phyloP scores from a whole-genome alignment of 495 filamentous ascomycete genomes.

The Penicillium taxi region DNA sequence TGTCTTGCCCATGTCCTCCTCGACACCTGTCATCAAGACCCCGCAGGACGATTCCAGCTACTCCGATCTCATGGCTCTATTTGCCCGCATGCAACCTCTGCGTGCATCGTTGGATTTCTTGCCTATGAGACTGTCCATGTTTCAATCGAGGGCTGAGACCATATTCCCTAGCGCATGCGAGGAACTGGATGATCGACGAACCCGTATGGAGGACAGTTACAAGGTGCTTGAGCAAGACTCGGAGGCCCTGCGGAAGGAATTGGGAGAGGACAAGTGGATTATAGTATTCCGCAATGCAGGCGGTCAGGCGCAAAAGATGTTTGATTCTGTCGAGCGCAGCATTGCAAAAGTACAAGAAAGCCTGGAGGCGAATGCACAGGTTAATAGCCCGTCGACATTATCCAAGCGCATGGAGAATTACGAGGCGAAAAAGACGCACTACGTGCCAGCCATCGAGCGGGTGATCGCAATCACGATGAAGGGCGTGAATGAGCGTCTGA shows the following conservation, averaged over 20 bases:
- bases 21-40: conserved; percentile 46
- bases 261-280: conserved; percentile 93
- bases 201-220: conserved; percentile 66
- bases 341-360: conserved; percentile 74
- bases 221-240: conserved; percentile 79
- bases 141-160: conserved; percentile 63
- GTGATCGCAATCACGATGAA: conserved; percentile 87
- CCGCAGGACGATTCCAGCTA: conserved; percentile 70
- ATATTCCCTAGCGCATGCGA: conserved; percentile 85
- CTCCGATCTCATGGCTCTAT: conserved; percentile 71
- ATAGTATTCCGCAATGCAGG: conserved; percentile 91
- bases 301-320: conserved; percentile 87
- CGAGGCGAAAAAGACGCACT: conserved; percentile 91
- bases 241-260: conserved; percentile 74
- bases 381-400: conserved; percentile 57
- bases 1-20: conserved; percentile 48
- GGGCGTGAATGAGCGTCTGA: conserved; percentile 81
- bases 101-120: conserved; percentile 90
- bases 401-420: conserved; percentile 84
- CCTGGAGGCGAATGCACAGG: conserved; percentile 61
- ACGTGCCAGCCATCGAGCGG: conserved; percentile 86
- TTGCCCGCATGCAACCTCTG: conserved; percentile 90
- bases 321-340: conserved; percentile 81
- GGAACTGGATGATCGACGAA: conserved; percentile 67
- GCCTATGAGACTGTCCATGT: conserved; percentile 88